Evolutionary conservation across 2,329 filamentous ascomycete genomes (phyloP).

Genomic region (Cladophialophora carrionii): DNA sequence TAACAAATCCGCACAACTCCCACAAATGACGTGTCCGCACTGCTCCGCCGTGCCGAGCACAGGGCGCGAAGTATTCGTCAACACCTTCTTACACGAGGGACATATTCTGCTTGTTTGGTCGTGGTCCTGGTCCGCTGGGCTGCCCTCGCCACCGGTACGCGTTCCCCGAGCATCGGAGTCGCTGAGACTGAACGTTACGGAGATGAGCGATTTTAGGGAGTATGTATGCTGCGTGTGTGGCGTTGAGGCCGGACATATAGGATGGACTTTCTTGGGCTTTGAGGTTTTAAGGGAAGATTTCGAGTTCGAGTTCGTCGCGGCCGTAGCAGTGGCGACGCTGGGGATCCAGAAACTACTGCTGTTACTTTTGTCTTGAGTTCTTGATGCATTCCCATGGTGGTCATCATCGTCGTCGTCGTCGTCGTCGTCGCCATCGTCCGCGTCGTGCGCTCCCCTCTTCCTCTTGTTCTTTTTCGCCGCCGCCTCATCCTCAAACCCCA

Average conservation of each 20-base stretch:
- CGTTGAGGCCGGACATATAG: conserved; percentile 75
- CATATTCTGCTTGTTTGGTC: conserved; percentile 63
- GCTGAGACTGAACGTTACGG: conserved; percentile 65
- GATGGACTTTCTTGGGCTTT: conserved; percentile 64
- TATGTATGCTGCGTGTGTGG: conserved; percentile 70
- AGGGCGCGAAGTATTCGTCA: conserved; percentile 81
- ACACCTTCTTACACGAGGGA: conserved; percentile 79
- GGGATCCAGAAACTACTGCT: conserved; percentile 85
- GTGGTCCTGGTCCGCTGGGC: conserved; percentile 46
- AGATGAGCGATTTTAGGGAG: conserved; percentile 75
- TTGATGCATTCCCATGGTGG: conserved; percentile 57
- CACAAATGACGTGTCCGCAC: conserved; percentile 90
- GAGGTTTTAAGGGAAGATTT: conserved; percentile 42
- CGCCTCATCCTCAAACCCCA: conserved; percentile 40
- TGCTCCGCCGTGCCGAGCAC: conserved; percentile 71
- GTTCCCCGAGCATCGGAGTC: conserved; percentile 64
- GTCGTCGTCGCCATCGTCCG: conserved; percentile 66
- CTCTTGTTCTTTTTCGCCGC: conserved; percentile 57
- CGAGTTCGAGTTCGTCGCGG: conserved; percentile 56
- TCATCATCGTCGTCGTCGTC: conserved; percentile 59
- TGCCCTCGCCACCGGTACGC: too few relatives aligned
- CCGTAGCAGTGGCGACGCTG: conserved; percentile 63
- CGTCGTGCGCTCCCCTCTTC: conserved; percentile 68
- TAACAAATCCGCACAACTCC: conserved; percentile 81
- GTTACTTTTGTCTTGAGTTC: conserved; percentile 52